These are phyloP conservation scores for Taphrina confusa DNA, from an alignment of 1,139 yeast genomes.

Conservation along the genomic window DNA sequence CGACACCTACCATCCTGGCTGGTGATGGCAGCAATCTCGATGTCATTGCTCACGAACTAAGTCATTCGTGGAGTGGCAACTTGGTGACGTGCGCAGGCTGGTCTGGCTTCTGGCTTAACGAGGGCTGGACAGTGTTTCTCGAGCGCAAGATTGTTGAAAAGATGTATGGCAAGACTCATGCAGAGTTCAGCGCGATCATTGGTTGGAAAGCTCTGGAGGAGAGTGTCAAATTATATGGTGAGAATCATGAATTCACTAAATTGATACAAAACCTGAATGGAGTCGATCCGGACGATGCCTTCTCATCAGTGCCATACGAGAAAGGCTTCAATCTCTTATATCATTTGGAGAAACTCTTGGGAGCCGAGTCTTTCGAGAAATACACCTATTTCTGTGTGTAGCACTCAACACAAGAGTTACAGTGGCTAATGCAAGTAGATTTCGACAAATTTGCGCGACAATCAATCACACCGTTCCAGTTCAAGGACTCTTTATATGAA, in stretches of 20 bases:
- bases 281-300: slow-evolving; percentile 84
- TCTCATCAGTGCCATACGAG: slow-evolving; percentile 76
- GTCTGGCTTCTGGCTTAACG: slow-evolving; percentile 95
- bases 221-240: slow-evolving; percentile 64
- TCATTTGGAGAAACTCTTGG: slow-evolving; percentile 66
- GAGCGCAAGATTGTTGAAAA: slow-evolving; percentile 81
- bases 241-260: slow-evolving; percentile 41
- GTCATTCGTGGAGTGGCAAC: slow-evolving; percentile 93
- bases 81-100: slow-evolving; percentile 93
- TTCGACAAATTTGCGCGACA: slow-evolving; percentile 66
- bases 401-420: no score
- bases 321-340: slow-evolving; percentile 74
- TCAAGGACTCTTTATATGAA: slow-evolving; percentile 71
- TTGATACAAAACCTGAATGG: slow-evolving; percentile 43
- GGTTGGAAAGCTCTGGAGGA: slow-evolving; percentile 84
- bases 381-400: slow-evolving; percentile 62
- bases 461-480: slow-evolving; percentile 79
- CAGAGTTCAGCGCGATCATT: slow-evolving; percentile 80
- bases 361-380: slow-evolving; percentile 65
- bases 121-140: slow-evolving; percentile 93
- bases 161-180: slow-evolving; percentile 70
- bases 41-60: slow-evolving; percentile 85
- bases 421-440: no score
- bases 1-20: slow-evolving; percentile 83
- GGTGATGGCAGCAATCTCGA: slow-evolving; percentile 86